A percentile compares a stretch with the other conserved stretches of the same genome.
Conservation (phyloP, 495 filamentous ascomycete genomes). For the Xylaria longipes region DNA sequence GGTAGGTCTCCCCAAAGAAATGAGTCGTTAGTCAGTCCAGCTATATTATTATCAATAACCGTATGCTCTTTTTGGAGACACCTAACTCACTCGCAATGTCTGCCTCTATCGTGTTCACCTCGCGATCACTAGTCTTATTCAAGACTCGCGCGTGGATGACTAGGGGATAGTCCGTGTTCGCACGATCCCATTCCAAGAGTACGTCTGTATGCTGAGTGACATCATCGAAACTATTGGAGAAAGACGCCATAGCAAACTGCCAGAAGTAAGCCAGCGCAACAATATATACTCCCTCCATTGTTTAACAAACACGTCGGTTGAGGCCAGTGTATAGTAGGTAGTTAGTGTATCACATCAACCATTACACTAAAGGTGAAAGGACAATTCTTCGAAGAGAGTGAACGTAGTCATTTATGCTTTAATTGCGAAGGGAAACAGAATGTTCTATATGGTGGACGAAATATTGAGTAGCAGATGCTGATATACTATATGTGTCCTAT, state of each 20-base stretch:
- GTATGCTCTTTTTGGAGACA: neutral
- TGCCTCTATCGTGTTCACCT: conserved; percentile 39
- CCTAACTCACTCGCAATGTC: conserved; percentile 43
- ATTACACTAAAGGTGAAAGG: neutral
- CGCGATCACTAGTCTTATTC: conserved; percentile 41
- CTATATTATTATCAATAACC: conserved; percentile 32
- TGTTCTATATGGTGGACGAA: neutral
- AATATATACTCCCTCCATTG: neutral
- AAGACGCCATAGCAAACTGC: conserved; percentile 23
- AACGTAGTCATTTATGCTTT: neutral
- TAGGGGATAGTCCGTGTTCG: conserved; percentile 39
- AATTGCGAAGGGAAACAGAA: neutral
- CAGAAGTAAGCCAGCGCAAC: neutral
- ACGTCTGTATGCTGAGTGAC: conserved; percentile 34
- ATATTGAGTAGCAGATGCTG: neutral
- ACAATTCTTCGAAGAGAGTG: neutral
- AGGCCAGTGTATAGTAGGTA: neutral
- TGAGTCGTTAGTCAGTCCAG: conserved; percentile 36
- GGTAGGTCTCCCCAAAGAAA: conserved; percentile 46
- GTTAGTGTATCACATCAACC: neutral
- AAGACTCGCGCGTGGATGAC: conserved; percentile 42
- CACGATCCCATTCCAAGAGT: conserved; percentile 40
- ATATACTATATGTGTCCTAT: neutral
- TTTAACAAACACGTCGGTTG: neutral
- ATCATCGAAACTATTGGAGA: conserved; percentile 40